A percentile compares a stretch with the other conserved stretches of the same genome.
phyloP scores from a whole-genome alignment of 768 basidiomycete genomes.

The Daedaleopsis sinensis region DNA sequence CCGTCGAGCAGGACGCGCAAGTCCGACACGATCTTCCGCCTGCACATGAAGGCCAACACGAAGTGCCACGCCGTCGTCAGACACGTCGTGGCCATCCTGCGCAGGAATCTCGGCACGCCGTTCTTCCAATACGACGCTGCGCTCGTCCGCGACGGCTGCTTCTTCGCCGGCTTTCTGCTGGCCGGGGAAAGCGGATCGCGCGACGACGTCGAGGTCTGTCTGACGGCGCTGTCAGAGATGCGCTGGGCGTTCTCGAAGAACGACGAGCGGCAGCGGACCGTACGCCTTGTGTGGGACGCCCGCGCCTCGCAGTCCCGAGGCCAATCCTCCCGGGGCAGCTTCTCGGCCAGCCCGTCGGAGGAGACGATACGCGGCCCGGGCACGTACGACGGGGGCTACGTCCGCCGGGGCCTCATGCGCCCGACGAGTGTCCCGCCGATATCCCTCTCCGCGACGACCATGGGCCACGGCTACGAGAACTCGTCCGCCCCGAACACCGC shows the following conservation, averaged over 20 bases:
- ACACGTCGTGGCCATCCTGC: constrained; percentile 51
- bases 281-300: constrained; percentile 50
- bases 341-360: constrained; percentile 19
- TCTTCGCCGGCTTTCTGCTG: constrained; percentile 80
- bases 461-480: constrained; percentile 14
- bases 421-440: constrained; percentile 31
- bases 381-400: constrained; percentile 19
- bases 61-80: constrained; percentile 49
- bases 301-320: constrained; percentile 21
- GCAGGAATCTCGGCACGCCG: constrained; percentile 47
- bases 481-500: constrained; percentile 29
- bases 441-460: constrained; percentile 19
- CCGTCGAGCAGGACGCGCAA: constrained; percentile 24
- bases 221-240: constrained; percentile 79
- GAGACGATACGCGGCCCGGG: constrained; percentile 19
- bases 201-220: constrained; percentile 59
- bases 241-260: constrained; percentile 80
- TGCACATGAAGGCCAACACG: constrained; percentile 45
- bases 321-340: constrained; percentile 15
- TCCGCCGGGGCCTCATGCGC: constrained; percentile 21
- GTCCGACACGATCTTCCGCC: constrained; percentile 35
- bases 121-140: constrained; percentile 88
- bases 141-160: constrained; percentile 86
- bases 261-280: constrained; percentile 68
- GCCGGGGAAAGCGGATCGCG: constrained; percentile 55